Conservation (phyloP, 108 stramenopile species). For the Thalassiosira profunda region DNA sequence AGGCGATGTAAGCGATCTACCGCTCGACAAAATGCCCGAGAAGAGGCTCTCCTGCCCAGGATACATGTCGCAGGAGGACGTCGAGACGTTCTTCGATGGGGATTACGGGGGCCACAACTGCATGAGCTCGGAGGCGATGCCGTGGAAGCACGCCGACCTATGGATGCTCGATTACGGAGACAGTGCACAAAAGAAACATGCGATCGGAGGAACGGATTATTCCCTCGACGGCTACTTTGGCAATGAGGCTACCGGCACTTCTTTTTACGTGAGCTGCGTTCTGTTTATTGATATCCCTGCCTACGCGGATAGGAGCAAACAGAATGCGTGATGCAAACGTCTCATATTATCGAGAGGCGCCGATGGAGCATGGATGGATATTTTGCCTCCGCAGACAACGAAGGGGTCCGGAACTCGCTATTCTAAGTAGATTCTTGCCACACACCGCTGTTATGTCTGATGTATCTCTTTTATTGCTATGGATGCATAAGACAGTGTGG, state of each 20-base stretch:
- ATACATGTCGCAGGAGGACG: background rate
- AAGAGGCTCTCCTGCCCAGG: slow-evolving; percentile 1
- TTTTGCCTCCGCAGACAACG: too few relatives aligned
- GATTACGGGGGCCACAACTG: background rate
- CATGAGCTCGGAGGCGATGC: background rate
- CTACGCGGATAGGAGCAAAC: background rate
- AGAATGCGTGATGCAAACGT: too few relatives aligned
- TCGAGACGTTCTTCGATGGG: background rate
- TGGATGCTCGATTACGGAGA: background rate
- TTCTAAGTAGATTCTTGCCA: too few relatives aligned
- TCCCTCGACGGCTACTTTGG: slow-evolving; percentile 9
- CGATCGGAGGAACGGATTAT: background rate
- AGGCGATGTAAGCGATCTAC: slow-evolving; percentile 3
- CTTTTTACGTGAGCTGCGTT: background rate
- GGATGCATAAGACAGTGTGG: too few relatives aligned
- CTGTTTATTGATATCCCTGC: slow-evolving; percentile 1
- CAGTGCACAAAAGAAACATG: background rate
- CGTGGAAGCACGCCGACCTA: background rate
- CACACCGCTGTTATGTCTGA: too few relatives aligned
- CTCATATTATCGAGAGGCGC: too few relatives aligned
- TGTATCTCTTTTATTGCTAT: too few relatives aligned
- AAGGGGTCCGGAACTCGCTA: too few relatives aligned
- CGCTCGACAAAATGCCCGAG: background rate
- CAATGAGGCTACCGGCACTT: background rate
- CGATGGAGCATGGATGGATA: too few relatives aligned